Percentiles rank a stretch among this genome's conserved stretches.
Evolutionary conservation across 306 rosid species (phyloP).

Genomic region (Prunus davidiana): DNA sequence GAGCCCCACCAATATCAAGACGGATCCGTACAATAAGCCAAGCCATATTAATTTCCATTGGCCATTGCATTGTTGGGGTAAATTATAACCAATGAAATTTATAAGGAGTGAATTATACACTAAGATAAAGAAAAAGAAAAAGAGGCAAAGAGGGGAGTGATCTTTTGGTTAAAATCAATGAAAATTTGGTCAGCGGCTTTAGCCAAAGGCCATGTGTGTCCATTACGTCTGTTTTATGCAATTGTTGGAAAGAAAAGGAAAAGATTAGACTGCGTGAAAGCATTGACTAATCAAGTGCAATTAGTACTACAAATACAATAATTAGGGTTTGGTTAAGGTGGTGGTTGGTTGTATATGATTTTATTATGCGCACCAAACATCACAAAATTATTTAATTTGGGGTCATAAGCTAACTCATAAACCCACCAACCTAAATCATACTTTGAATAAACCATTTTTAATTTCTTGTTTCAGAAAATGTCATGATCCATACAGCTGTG

Average conservation of each 20-base stretch:
- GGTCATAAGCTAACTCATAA: neutral
- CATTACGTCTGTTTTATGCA: neutral
- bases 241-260: neutral
- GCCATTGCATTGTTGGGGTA: neutral
- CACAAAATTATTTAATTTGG: neutral
- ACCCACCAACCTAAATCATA: neutral
- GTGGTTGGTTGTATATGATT: neutral
- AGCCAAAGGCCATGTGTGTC: constrained; percentile 2
- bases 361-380: neutral
- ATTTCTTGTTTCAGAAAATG: neutral
- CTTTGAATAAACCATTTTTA: too few relatives aligned
- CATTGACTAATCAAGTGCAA: neutral
- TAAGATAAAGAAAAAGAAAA: neutral
- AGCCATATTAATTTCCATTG: neutral
- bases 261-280: too few relatives aligned
- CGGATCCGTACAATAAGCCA: neutral
- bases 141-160: neutral
- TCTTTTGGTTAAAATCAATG: neutral
- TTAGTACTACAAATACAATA: neutral
- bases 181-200: neutral
- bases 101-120: neutral
- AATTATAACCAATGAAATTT: neutral
- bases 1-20: neutral
- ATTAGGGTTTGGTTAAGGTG: neutral
- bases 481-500: neutral